Conservation (phyloP, 2,329 filamentous ascomycete species). For the Blumeria graminis region DNA sequence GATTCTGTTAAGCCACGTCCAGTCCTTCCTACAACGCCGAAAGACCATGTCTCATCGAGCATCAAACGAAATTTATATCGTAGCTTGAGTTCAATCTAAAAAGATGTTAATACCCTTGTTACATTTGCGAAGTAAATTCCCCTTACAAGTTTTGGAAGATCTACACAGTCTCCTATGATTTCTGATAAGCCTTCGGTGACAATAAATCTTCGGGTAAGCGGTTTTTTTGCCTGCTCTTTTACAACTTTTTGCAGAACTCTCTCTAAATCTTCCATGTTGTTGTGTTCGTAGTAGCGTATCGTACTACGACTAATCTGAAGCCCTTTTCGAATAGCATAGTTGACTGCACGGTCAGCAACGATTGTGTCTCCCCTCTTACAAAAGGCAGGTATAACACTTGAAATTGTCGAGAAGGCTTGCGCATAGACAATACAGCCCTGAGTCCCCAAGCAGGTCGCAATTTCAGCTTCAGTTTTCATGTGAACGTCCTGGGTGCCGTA, state of each 20-base stretch:
- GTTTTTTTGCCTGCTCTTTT: slow-evolving; percentile 63
- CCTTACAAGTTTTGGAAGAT: slow-evolving; percentile 64
- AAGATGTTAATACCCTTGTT: background rate
- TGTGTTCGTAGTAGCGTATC: slow-evolving; percentile 85
- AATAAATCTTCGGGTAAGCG: slow-evolving; percentile 77
- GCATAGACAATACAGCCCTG: slow-evolving; percentile 85
- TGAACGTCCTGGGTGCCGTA: slow-evolving; percentile 97
- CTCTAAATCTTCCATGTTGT: slow-evolving; percentile 86
- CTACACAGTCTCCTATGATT: slow-evolving; percentile 58
- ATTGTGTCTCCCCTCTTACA: slow-evolving; percentile 95
- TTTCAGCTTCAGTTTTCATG: slow-evolving; percentile 86
- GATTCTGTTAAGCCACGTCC: slow-evolving; percentile 86
- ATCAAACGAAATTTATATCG: slow-evolving; percentile 97
- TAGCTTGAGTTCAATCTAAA: slow-evolving; percentile 66
- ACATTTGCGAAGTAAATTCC: background rate
- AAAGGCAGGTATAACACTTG: slow-evolving; percentile 90
- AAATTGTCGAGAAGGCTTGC: slow-evolving; percentile 87
- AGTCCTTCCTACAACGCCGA: slow-evolving; percentile 76
- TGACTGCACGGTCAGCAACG: slow-evolving; percentile 79
- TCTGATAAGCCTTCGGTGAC: slow-evolving; percentile 92
- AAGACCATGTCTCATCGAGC: slow-evolving; percentile 92
- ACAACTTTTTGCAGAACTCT: slow-evolving; percentile 61
- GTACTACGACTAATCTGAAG: slow-evolving; percentile 80
- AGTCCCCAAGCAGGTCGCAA: slow-evolving; percentile 70
- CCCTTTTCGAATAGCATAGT: slow-evolving; percentile 83